Conservation (phyloP, 805 yeast species). For the Lipomyces lipofer region DNA sequence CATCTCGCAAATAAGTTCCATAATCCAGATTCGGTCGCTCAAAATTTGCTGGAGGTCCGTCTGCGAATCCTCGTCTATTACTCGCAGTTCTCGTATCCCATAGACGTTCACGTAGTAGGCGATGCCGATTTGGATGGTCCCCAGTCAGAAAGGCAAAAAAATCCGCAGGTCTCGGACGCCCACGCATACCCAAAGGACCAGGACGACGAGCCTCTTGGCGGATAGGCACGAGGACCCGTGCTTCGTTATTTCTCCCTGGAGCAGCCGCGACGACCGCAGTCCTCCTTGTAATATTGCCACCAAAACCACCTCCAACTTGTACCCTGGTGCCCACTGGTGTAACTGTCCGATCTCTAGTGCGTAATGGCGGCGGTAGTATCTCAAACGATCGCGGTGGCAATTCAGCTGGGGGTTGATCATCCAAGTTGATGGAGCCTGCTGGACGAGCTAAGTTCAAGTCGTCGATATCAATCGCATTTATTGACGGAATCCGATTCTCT, state of each 20-base stretch:
- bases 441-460: too few relatives aligned
- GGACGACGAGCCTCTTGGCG: neutral
- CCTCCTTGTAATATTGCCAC: slow-evolving; percentile 5
- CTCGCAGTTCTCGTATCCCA: too few relatives aligned
- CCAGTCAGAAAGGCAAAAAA: neutral
- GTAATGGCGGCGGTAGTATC: too few relatives aligned
- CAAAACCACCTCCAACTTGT: slow-evolving; percentile 27
- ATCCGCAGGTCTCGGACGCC: neutral
- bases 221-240: neutral
- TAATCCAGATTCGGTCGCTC: slow-evolving; percentile 1
- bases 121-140: too few relatives aligned
- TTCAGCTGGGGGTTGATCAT: too few relatives aligned
- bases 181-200: neutral
- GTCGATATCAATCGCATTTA: too few relatives aligned
- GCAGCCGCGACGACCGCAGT: slow-evolving; percentile 5
- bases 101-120: too few relatives aligned
- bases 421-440: too few relatives aligned
- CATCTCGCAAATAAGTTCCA: neutral
- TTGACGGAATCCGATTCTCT: too few relatives aligned
- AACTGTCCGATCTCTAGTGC: neutral
- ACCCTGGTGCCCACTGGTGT: too few relatives aligned
- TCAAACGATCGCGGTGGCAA: too few relatives aligned
- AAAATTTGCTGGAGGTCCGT: neutral
- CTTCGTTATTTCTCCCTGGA: neutral
- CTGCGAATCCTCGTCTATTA: slow-evolving; percentile 1